phyloP scores from a whole-genome alignment of 1,284 basidiomycete species.

The Cutaneotrichosporon sp. region DNA sequence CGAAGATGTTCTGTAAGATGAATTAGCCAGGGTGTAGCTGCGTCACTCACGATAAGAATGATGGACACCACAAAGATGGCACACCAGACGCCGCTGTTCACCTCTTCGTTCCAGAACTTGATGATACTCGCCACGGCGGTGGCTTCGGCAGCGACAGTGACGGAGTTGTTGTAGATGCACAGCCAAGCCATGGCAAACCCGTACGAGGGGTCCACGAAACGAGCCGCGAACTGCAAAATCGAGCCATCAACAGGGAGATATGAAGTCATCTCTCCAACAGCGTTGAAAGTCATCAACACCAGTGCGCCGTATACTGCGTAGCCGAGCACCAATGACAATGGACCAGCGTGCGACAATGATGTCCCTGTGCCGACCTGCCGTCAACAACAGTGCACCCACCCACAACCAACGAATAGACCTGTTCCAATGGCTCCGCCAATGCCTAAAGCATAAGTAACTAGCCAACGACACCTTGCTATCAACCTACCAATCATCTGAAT shows the following conservation, averaged over 20 bases:
- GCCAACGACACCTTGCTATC: not conserved
- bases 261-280: conserved; percentile 20
- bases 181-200: conserved; percentile 17
- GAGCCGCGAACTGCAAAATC: conserved; percentile 13
- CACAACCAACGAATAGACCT: conserved; percentile 38
- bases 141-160: conserved; percentile 11
- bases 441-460: not conserved
- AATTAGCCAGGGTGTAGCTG: not conserved
- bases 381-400: not conserved
- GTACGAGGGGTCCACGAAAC: conserved; percentile 14
- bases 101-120: conserved; percentile 11
- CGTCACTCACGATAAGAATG: not conserved
- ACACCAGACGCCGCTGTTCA: conserved; percentile 11
- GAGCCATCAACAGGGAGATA: conserved; percentile 19
- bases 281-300: conserved; percentile 16
- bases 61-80: conserved; percentile 5
- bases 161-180: conserved; percentile 12
- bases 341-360: conserved; percentile 12
- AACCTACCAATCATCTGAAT: conserved; percentile 7
- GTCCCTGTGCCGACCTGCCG: conserved; percentile 6
- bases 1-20: conserved; percentile 11
- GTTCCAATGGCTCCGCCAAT: conserved; percentile 51
- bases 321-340: conserved; percentile 14
- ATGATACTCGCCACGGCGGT: conserved; percentile 8
- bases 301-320: conserved; percentile 14